Conservation (phyloP, 805 yeast species). For the Pichia gijzeniarum region DNA sequence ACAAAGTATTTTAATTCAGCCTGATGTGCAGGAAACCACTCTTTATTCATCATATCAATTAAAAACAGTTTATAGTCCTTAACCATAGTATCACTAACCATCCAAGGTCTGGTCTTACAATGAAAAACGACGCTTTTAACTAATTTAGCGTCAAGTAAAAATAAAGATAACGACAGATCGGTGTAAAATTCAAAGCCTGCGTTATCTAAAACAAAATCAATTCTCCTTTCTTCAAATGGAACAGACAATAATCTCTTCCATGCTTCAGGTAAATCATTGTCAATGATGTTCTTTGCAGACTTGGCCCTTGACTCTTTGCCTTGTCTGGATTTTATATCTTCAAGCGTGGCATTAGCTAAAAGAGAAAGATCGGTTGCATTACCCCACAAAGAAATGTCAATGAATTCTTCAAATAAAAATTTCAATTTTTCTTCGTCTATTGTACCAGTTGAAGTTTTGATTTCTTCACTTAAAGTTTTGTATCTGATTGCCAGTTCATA, state of each 20-base stretch:
- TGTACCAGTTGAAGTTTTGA: conserved; percentile 2
- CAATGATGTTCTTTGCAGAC: conserved; percentile 71
- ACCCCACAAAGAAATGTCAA: conserved; percentile 94
- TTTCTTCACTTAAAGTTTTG: conserved; percentile 32
- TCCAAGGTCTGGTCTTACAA: conserved; percentile 91
- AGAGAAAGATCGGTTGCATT: conserved; percentile 94
- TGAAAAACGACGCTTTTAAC: conserved; percentile 66
- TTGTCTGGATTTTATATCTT: conserved; percentile 86
- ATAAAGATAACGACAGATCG: conserved; percentile 62
- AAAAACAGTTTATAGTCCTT: conserved; percentile 64
- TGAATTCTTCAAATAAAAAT: conserved; percentile 70
- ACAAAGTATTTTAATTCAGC: conserved; percentile 45
- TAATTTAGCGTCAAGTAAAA: conserved; percentile 64
- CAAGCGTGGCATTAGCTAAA: conserved; percentile 80
- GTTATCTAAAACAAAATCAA: conserved; percentile 85
- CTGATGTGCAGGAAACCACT: conserved; percentile 44
- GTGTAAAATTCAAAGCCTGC: conserved; percentile 93
- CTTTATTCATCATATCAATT: conserved; percentile 45
- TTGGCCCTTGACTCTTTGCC: conserved; percentile 81
- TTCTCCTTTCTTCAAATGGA: conserved; percentile 36
- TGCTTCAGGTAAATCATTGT: conserved; percentile 64
- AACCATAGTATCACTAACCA: conserved; percentile 92
- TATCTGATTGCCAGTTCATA: conserved; percentile 70
- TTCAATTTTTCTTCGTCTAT: conserved; percentile 38
- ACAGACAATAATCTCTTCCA: conserved; percentile 44